Base-by-base conservation (phyloP, 2,329 filamentous ascomycete species). In the Ophiostoma angusticollis region DNA sequence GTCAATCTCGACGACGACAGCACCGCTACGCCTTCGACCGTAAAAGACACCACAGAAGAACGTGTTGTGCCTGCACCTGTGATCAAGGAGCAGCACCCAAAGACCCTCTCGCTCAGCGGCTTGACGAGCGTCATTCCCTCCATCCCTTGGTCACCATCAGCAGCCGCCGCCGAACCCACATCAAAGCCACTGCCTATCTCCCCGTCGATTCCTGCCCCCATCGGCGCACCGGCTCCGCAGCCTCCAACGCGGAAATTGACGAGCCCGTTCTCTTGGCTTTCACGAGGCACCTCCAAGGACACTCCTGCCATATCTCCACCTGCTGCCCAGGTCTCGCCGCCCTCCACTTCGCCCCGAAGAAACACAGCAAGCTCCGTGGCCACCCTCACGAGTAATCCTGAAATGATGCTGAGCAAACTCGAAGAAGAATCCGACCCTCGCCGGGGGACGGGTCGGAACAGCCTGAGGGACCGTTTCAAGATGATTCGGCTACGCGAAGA, bases 211-310 rank as follows among this genome's bases (percentile, higher is more conserved):
- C 43, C 41, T 17, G 31, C 49, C 48, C 46, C 48, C 29, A 44
- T 60, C 39, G 55, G 59, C 28, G 56, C 58, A 18, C 56, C 63
- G 31, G 56, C 61, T 2, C 47, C 53, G 14, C 27, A 9, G 27
- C 47, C 53, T 9, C 57, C 53, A 45, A 46, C 57, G 45, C 69
- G 85, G 53, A 93, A 91, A 57, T 72, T 93, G 40, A 87, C 84
- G 8, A 84, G 84, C 49, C 84, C 82, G n/a, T 93, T 93, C 51
- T 75, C 84, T 28, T 89, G 84, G 78, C 70, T 93, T 28, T 84
- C 84, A 23, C 68, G 84, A 48, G 79, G 70, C 55, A 73, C 75
- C 9, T 67, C 69, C 25, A 78, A 78, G 51, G 64, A 68, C 4
- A 70, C 70, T 47, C 67, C 74, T 8, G 24, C 24, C 4, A 21